These are phyloP conservation scores for Sphaerostilbella broomeana DNA, from an alignment of 2,329 filamentous ascomycete genomes.

Conservation along the genomic window DNA sequence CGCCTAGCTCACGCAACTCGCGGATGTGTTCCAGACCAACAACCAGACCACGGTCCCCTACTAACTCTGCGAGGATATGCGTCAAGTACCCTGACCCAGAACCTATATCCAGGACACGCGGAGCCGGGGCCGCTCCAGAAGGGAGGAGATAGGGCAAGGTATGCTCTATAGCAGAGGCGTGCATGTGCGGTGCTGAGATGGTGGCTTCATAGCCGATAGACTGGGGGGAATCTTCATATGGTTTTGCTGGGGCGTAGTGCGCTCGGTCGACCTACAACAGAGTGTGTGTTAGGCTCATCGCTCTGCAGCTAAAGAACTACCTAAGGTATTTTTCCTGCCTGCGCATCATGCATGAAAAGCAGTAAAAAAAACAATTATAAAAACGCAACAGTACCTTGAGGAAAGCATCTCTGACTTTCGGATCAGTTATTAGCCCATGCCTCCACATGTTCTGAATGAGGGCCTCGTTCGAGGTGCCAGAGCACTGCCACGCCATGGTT, in stretches of 20 bases:
- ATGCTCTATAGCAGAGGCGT: conserved; percentile 47
- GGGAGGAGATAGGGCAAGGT: conserved; percentile 41
- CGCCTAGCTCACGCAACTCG: conserved; percentile 55
- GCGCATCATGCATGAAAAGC: neutral
- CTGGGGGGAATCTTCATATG: conserved; percentile 60
- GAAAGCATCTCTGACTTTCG: conserved; percentile 73
- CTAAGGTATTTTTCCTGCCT: neutral
- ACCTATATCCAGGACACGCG: conserved; percentile 65
- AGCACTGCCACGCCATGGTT: conserved; percentile 85
- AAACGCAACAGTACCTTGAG: conserved; percentile 58
- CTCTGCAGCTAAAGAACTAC: too few species aligned
- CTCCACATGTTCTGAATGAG: conserved; percentile 72
- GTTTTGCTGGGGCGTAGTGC: conserved; percentile 64
- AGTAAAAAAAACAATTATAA: too few species aligned
- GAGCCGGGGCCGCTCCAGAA: conserved; percentile 25
- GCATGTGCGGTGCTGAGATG: conserved; percentile 57
- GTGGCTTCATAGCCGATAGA: conserved; percentile 49
- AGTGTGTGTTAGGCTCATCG: too few species aligned
- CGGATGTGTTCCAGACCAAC: conserved; percentile 71
- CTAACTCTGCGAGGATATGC: conserved; percentile 76
- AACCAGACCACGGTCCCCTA: conserved; percentile 47
- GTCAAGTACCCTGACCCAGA: conserved; percentile 79
- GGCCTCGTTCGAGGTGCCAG: conserved; percentile 64
- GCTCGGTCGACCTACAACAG: conserved; percentile 69
- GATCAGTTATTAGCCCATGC: conserved; percentile 65